Evolutionary conservation across 805 yeast genomes (phyloP), one percentile per base, ranked within the genome.

Genomic region (Myxozyma mucilagina): DNA sequence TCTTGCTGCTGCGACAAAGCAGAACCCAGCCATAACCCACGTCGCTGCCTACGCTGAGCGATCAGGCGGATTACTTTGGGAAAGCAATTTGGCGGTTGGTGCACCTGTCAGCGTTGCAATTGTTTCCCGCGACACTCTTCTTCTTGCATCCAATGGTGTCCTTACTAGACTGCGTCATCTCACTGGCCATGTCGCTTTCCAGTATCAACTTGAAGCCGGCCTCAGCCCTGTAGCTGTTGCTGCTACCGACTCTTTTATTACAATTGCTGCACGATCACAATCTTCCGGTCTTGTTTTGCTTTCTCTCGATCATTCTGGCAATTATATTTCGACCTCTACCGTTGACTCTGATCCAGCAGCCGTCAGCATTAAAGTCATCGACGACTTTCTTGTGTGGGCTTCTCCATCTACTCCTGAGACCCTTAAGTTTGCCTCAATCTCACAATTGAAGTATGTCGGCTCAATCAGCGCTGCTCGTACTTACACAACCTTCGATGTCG

Each of bases 11-110:
- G 63, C 67, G 16, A 47, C 59, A 9, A 48, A 53, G 7, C 24
- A 42, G 3, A 62, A 54, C 42, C 49, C 56, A 34, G 45, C 56
- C 5, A 32, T 57, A 16, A 24, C 66, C 11, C 59, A 50, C 35
- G 36, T 63, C 11, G 13, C 61, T 2, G 65, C 41, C 7, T 63
- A 32, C 39, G 29, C 29, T 34, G 59, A 61, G 47, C 29, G 16
- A 16, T 14, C 56, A 3, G 68, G 68, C 11, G 57, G 47, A 3
- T 53, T 64, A 11, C 18, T 44, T 9, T 64, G 68, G 68, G 68
- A 64, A 24, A 14, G 59, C 3, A 47, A 48, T 18, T 35, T 64
- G 10, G 47, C 53, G 6, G 53, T 53, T 31, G 65, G 63, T 11
- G 63, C 64, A 11, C 63, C 62, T 10, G 50, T 57, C 32, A 38